Evolutionary conservation across 1,139 yeast species (phyloP).

Genomic region (Hansenula lynferdii): DNA sequence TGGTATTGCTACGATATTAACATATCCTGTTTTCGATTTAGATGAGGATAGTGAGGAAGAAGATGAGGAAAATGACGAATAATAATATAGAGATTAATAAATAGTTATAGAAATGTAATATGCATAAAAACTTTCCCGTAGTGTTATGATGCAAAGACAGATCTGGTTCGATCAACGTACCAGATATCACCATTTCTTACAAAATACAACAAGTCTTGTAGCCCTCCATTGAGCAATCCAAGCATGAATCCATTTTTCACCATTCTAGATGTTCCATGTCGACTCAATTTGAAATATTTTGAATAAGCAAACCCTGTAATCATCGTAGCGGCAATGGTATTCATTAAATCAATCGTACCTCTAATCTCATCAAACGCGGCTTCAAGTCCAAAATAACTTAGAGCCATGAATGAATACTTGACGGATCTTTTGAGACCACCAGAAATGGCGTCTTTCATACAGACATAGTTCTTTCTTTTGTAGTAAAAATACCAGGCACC

Average conservation of each 20-base stretch:
- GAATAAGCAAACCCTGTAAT: conserved; percentile 51
- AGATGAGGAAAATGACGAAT: conserved; percentile 15
- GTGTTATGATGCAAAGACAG: not conserved
- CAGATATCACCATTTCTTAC: conserved; percentile 59
- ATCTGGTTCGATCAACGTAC: conserved; percentile 38
- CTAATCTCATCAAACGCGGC: conserved; percentile 52
- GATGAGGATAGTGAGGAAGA: conserved; percentile 61
- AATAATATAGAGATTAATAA: not conserved
- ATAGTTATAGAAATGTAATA: not conserved
- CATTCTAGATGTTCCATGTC: conserved; percentile 42
- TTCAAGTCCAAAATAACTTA: conserved; percentile 56
- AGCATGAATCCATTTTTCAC: conserved; percentile 49
- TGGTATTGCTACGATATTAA: conserved; percentile 84
- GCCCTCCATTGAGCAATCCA: conserved; percentile 57
- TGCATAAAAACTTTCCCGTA: no score
- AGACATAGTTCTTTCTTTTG: conserved; percentile 76
- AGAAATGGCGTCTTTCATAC: conserved; percentile 50
- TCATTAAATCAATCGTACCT: conserved; percentile 53
- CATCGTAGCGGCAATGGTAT: conserved; percentile 54
- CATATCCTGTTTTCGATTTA: conserved; percentile 79
- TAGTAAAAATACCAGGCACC: conserved; percentile 93
- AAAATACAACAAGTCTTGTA: conserved; percentile 59
- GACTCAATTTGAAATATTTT: conserved; percentile 35
- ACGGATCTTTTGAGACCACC: conserved; percentile 39
- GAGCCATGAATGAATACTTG: conserved; percentile 44